Percentiles rank a stretch among this genome's conserved stretches.
phyloP scores from a whole-genome alignment of 169 alveolate species.

The Babesia caballi region DNA sequence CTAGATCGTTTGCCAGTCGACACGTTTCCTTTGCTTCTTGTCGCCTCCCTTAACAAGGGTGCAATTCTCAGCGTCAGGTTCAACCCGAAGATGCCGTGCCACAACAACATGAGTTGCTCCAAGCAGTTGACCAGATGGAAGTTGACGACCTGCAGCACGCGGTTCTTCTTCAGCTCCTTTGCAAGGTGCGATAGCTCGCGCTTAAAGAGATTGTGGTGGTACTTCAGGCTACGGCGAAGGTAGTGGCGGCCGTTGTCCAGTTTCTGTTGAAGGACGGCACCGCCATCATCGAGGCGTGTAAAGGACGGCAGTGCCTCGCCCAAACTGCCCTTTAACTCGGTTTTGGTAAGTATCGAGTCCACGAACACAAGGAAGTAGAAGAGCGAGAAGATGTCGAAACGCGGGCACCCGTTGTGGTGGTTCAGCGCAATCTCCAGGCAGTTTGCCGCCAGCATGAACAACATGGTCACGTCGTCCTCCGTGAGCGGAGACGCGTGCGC shows the following conservation, averaged over 20 bases:
- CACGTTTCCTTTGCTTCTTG: neutral
- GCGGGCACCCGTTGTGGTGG: conserved; percentile 19
- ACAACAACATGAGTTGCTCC: conserved; percentile 3
- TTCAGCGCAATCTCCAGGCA: conserved; percentile 28
- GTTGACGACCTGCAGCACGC: neutral
- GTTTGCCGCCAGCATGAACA: conserved; percentile 23
- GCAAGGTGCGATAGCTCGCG: conserved; percentile 1
- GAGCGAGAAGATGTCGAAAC: conserved; percentile 24
- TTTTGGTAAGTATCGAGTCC: conserved; percentile 4
- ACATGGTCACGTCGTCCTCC: conserved; percentile 20
- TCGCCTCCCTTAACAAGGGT: neutral
- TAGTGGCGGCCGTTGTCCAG: neutral
- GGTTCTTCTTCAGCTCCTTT: conserved; percentile 8
- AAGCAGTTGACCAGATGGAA: conserved; percentile 4
- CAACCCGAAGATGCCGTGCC: conserved; percentile 26
- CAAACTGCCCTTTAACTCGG: neutral
- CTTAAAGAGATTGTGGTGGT: conserved; percentile 17
- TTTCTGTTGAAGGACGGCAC: neutral
- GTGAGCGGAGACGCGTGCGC: neutral
- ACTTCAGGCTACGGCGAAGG: conserved; percentile 17
- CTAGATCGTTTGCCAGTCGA: neutral
- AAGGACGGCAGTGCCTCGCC: neutral
- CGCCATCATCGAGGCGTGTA: neutral
- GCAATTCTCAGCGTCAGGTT: conserved; percentile 10
- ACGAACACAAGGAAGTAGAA: conserved; percentile 24